Evolutionary conservation across 192 early-diverging fungal species (phyloP), one percentile per base, ranked within the genome.

Genomic region (Entomortierella beljakovae): DNA sequence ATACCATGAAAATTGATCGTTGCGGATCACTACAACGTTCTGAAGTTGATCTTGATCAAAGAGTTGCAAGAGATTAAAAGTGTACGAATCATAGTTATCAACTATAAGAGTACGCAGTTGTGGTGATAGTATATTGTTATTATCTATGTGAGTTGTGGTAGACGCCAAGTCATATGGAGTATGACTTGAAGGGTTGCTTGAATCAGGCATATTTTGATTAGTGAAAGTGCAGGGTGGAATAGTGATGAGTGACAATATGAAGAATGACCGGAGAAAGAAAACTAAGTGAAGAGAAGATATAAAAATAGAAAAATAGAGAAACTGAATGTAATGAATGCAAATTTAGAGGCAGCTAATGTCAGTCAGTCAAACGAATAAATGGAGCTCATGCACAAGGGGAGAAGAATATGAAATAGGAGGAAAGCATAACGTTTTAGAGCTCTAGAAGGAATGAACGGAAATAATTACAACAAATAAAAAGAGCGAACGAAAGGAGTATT

Each of bases 1-100:
- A 32, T 63, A 90, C 97, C 97, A 99, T 32, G 85, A 42, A 71
- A 94, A 93, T 81, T 98, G 95, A 85, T 99, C 90, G 83, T 99
- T 98, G 34, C 94, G 87, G 68, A 99, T 94, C 31, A 98, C 93
- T 6, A 97, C 83, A 0, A 96, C 89, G 32, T 88, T 79, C 23
- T 57, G 46, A 6, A 81, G 64, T 33, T 86, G 84, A 6, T 68
- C 61, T 20, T 72, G 43, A 10, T 69, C 58, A 49, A 87, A 89
- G 28, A 95, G 83, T 71, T 95, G 94, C 55, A 93, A 76, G n/a
- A 99, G 85, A 77, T 99, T 99, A 83, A 96, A 94, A 2, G 97
- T 99, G 76, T 99, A 99, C 16, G 95, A 97, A 81, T 99, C 97
- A 72, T 97, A 97, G 86, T 99, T 97, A 82, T 99, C 97, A 54